Evolutionary conservation across 768 basidiomycete genomes (phyloP), one percentile per base, ranked within the genome.

Genomic region (Piloderma croceum): DNA sequence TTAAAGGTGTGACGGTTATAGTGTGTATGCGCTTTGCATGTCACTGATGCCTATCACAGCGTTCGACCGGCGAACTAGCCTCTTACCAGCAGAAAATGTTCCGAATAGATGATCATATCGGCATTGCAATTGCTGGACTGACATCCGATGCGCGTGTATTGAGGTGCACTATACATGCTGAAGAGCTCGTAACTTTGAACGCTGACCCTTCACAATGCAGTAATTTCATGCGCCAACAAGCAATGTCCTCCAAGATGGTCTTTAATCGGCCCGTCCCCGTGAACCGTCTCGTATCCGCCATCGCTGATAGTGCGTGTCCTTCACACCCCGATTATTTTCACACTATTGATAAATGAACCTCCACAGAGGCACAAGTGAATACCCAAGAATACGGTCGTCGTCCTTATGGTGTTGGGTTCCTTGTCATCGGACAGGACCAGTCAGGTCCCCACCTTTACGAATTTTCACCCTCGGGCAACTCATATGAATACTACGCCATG

Each of bases 51-150:
- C 31, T 12, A 34, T 29, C 32, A n/a, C 36, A 99, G 96, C 79
- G 94, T 63, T 98, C 96, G 21, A 93, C 91, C 11, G 96, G 96
- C 45, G 94, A 98, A 62, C 76, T 99, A 38, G 93, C 96, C 12
- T 90, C 90, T n/a, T 98, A 98, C 73, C 96, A 99, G 61, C 93
- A 98, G 70, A 98, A 99, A 76, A 88, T 98, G 84, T 96, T 94
- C 64, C 77, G 92, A 57, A 94, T 99, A 81, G 96, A 99, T 58
- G 92, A 98, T 63, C 96, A 99, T 68, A 83, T 96, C 52, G 96
- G 96, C n/a, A 91, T 99, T 56, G 94, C 93, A 36, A 98, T 99
- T 60, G 96, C 96, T 37, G 96, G 96, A n/a, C 69, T 99, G 47
- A 99, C 96, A 7, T 92, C 89, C 34, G 96, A 99, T 70, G 96